phyloP scores from a whole-genome alignment of 2,329 filamentous ascomycete genomes.

The Talaromyces rugulosus region DNA sequence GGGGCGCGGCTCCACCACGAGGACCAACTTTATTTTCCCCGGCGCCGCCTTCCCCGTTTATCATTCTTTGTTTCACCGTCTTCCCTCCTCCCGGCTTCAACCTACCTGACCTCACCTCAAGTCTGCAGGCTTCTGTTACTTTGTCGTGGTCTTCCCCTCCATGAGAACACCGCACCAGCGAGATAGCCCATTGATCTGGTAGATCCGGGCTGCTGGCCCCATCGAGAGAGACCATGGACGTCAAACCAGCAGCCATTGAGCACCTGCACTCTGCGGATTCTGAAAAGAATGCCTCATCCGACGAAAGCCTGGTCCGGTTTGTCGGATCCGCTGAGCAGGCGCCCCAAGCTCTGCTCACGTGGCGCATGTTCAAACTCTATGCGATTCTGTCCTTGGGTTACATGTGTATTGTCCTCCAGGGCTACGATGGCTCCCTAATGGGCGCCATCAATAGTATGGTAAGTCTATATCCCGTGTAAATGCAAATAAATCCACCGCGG shows the following conservation, averaged over 20 bases:
- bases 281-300: neutral
- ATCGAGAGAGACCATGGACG: neutral
- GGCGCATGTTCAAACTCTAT: slow-evolving; percentile 9
- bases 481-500: neutral
- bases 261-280: neutral
- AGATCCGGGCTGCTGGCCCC: neutral
- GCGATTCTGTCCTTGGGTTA: slow-evolving; percentile 9
- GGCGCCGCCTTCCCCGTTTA: neutral
- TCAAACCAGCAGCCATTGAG: neutral
- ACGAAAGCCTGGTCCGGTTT: neutral
- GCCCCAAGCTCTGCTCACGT: slow-evolving; percentile 1
- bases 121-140: neutral
- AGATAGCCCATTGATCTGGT: neutral
- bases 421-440: slow-evolving; percentile 13
- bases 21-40: neutral
- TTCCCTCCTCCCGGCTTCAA: neutral
- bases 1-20: neutral
- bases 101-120: neutral
- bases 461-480: neutral
- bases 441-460: slow-evolving; percentile 11
- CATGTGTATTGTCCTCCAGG: slow-evolving; percentile 10
- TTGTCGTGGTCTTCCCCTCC: neutral
- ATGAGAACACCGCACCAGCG: neutral
- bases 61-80: neutral
- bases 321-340: neutral